These are phyloP conservation scores for Avicennia marina DNA, from an alignment of 257 asterid genomes.

Conservation along the genomic window DNA sequence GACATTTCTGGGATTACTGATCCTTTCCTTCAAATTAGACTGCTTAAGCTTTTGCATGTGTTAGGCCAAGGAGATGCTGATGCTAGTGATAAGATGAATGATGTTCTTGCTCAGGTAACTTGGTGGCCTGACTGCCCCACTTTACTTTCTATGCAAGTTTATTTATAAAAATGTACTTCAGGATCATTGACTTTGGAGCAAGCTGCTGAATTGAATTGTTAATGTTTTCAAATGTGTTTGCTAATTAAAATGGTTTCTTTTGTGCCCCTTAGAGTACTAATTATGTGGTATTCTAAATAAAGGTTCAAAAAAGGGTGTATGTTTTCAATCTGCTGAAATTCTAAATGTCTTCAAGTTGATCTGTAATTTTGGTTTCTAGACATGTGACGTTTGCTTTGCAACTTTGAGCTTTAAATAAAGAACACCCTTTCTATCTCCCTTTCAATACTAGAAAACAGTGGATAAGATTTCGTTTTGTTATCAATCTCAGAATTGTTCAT, in stretches of 20 bases:
- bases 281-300: neutral
- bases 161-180: too few species aligned
- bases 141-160: neutral
- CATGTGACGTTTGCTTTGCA: neutral
- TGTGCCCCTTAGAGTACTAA: neutral
- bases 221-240: neutral
- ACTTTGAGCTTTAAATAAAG: neutral
- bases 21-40: conserved; percentile 89
- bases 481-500: neutral
- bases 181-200: neutral
- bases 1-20: conserved; percentile 91
- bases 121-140: neutral
- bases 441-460: neutral
- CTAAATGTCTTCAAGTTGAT: neutral
- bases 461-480: neutral
- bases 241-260: neutral
- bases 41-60: conserved; percentile 76
- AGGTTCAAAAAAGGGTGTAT: neutral
- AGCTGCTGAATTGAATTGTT: neutral
- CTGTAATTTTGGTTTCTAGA: neutral
- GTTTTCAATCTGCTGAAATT: neutral
- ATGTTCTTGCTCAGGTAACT: conserved; percentile 93
- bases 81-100: conserved; percentile 95
- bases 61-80: conserved; percentile 93
- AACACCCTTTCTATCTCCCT: neutral